Conservation (phyloP, 768 basidiomycete species). For the Amanita subjunquillea region DNA sequence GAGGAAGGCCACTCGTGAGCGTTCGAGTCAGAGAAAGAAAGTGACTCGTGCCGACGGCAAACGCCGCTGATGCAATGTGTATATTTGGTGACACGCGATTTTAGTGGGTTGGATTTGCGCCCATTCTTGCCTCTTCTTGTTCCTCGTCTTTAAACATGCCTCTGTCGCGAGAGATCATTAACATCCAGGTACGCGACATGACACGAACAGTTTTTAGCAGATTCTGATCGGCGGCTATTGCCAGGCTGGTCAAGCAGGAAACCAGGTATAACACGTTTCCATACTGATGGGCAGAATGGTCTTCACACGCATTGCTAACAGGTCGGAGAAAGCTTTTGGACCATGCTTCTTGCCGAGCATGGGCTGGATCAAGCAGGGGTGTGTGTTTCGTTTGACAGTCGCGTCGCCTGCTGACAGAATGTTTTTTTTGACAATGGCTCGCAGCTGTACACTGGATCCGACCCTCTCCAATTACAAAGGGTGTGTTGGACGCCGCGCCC, state of each 20-base stretch:
- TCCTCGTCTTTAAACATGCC: conserved; percentile 31
- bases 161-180: conserved; percentile 65
- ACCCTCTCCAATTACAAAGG: conserved; percentile 64
- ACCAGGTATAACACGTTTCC: conserved; percentile 22
- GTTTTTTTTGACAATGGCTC: neutral
- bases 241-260: conserved; percentile 66
- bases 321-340: conserved; percentile 85
- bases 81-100: neutral
- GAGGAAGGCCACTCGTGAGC: neutral
- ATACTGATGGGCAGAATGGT: conserved; percentile 13
- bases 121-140: conserved; percentile 8
- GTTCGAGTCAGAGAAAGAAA: neutral
- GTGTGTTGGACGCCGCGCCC: conserved; percentile 26
- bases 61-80: neutral
- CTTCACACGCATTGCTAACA: conserved; percentile 11
- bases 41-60: neutral
- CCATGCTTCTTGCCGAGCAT: conserved; percentile 79
- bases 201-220: neutral
- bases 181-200: conserved; percentile 49
- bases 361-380: conserved; percentile 70
- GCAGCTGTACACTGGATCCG: conserved; percentile 61
- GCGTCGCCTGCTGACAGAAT: conserved; percentile 10
- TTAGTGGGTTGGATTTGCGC: neutral
- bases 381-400: conserved; percentile 21
- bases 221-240: conserved; percentile 6